Conservation (phyloP, 2,329 filamentous ascomycete genomes). For the Colletotrichum sp. region DNA sequence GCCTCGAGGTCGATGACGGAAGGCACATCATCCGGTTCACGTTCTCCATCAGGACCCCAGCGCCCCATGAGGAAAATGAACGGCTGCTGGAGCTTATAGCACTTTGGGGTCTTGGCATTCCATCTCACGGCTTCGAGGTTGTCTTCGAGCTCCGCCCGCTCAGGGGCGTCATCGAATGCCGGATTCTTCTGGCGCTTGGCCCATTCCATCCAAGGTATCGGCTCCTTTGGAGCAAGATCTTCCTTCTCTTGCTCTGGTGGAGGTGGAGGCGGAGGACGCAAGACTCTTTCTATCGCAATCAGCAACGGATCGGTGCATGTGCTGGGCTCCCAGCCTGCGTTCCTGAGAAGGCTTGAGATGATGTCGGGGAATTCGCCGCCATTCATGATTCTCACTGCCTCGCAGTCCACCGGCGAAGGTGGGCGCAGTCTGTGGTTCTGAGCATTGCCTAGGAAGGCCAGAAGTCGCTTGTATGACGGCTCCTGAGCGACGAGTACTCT, state of each 20-base stretch:
- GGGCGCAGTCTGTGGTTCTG: background rate
- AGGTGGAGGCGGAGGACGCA: background rate
- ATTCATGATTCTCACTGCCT: background rate
- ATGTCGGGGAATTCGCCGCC: background rate
- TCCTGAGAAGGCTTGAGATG: background rate
- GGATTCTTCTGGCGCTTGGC: background rate
- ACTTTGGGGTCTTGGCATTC: background rate
- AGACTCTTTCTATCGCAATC: background rate
- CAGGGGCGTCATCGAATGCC: background rate
- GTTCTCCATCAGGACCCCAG: background rate
- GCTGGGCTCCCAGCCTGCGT: background rate
- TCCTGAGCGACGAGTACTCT: background rate
- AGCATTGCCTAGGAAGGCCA: background rate
- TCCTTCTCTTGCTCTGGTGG: background rate
- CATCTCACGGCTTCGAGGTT: background rate
- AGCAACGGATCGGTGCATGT: background rate
- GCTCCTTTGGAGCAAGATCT: background rate
- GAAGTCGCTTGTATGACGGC: background rate
- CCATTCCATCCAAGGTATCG: background rate
- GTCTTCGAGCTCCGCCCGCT: background rate
- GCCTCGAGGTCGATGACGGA: background rate
- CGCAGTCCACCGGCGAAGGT: background rate
- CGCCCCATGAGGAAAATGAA: background rate
- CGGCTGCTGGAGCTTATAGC: background rate
- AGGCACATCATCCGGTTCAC: background rate